Evolutionary conservation across 495 filamentous ascomycete species (phyloP).

Genomic region (Podospora anserina): DNA sequence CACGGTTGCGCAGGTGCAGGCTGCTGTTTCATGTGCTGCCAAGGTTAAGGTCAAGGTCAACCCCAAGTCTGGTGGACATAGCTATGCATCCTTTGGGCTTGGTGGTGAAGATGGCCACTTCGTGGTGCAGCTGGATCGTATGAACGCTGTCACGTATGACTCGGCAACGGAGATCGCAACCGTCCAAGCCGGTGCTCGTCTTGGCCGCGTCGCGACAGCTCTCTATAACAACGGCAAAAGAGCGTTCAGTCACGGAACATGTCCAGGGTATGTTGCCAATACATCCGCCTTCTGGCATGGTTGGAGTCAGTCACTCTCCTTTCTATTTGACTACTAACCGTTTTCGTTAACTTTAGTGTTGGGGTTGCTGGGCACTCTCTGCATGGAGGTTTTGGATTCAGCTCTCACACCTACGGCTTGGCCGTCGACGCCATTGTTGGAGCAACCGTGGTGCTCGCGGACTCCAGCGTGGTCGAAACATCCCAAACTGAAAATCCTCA

Average conservation of each 20-base stretch:
- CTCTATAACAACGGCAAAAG: slow-evolving; percentile 41
- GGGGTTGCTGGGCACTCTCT: slow-evolving; percentile 45
- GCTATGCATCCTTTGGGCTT: slow-evolving; percentile 46
- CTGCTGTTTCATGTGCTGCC: slow-evolving; percentile 41
- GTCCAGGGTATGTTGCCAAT: slow-evolving; percentile 36
- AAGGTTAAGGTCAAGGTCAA: slow-evolving; percentile 43
- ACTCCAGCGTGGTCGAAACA: slow-evolving; percentile 36
- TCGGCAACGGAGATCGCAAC: slow-evolving; percentile 39
- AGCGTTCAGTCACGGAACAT: slow-evolving; percentile 47
- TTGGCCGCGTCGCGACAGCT: slow-evolving; percentile 41
- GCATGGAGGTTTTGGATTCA: slow-evolving; percentile 47
- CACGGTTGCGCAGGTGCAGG: slow-evolving; percentile 40
- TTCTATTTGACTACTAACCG: background rate
- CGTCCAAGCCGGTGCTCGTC: slow-evolving; percentile 38
- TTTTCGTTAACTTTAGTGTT: slow-evolving; percentile 32
- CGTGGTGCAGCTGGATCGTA: slow-evolving; percentile 43
- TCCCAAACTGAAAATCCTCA: slow-evolving; percentile 43
- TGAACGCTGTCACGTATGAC: slow-evolving; percentile 43
- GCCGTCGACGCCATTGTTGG: slow-evolving; percentile 45
- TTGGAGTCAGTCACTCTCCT: too few relatives aligned
- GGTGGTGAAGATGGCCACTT: slow-evolving; percentile 49
- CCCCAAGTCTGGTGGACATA: slow-evolving; percentile 47
- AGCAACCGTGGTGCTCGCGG: slow-evolving; percentile 44
- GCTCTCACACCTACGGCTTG: slow-evolving; percentile 44
- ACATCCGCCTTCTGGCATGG: too few relatives aligned